These are phyloP conservation scores for Coniferiporia sulphurascens DNA, from an alignment of 1,284 basidiomycete genomes.

Conservation along the genomic window DNA sequence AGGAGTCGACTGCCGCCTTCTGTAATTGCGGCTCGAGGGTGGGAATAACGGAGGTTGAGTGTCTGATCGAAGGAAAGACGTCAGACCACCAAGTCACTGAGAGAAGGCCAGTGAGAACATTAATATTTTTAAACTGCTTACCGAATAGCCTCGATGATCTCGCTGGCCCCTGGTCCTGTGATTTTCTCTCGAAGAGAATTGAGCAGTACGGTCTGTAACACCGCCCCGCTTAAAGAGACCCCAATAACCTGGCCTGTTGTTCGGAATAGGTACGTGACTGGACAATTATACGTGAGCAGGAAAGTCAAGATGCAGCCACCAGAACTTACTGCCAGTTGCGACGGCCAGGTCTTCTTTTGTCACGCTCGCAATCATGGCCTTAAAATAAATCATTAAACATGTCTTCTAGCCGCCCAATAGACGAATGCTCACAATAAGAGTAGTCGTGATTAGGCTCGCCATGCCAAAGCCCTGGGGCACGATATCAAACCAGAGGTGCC, in stretches of 20 bases:
- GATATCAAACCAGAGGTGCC: conserved; percentile 73
- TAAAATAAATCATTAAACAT: conserved; percentile 17
- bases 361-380: conserved; percentile 85
- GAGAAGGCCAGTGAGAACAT: conserved; percentile 7
- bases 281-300: conserved; percentile 16
- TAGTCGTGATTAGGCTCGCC: conserved; percentile 78
- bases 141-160: conserved; percentile 72
- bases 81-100: background rate
- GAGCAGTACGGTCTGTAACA: conserved; percentile 73
- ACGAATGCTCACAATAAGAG: conserved; percentile 57
- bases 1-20: conserved; percentile 75
- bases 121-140: conserved; percentile 29
- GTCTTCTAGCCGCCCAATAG: conserved; percentile 24
- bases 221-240: conserved; percentile 77
- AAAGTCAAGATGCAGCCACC: conserved; percentile 1
- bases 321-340: conserved; percentile 76
- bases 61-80: conserved; percentile 40
- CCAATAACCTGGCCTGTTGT: conserved; percentile 90
- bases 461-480: conserved; percentile 79
- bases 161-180: conserved; percentile 59
- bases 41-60: conserved; percentile 78
- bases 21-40: conserved; percentile 56
- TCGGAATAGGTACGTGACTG: conserved; percentile 87
- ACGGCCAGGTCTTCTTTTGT: conserved; percentile 79
- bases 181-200: conserved; percentile 66